Evolutionary conservation across 176 grass and related monocot genomes (phyloP).

Genomic region (Triticum urartu): DNA sequence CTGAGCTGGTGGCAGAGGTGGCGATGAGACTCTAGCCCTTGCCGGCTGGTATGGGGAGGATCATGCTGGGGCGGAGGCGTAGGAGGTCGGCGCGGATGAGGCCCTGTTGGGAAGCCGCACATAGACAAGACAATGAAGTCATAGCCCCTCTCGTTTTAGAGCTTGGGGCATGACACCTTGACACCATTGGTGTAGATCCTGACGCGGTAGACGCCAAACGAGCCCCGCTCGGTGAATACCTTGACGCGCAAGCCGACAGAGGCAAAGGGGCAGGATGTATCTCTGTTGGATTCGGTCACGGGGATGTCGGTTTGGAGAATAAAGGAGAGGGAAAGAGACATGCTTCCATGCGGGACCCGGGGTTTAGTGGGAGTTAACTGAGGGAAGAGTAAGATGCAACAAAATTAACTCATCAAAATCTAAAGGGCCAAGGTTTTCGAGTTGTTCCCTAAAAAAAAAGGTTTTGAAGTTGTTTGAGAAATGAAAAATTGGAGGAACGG

Average conservation of each 20-base stretch:
- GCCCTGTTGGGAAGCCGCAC: constrained; percentile 47
- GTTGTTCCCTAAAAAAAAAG: too few species aligned
- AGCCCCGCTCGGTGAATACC: constrained; percentile 27
- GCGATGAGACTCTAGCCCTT: constrained; percentile 51
- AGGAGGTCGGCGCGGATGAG: neutral
- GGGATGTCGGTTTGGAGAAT: too few species aligned
- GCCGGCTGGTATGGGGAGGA: constrained; percentile 41
- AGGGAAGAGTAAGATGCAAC: too few species aligned
- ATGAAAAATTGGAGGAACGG: too few species aligned
- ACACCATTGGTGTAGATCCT: constrained; percentile 57
- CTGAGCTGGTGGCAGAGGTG: constrained; percentile 4
- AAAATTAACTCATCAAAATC: too few species aligned
- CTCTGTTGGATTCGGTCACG: too few species aligned
- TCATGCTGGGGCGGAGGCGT: constrained; percentile 30
- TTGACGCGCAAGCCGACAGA: constrained; percentile 55
- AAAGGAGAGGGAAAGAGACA: too few species aligned
- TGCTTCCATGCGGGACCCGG: too few species aligned
- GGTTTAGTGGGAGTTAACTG: too few species aligned
- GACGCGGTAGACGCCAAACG: constrained; percentile 25
- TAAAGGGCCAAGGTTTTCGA: too few species aligned
- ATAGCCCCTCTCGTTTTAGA: constrained; percentile 66
- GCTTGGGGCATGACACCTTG: constrained; percentile 53
- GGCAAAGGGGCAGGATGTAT: constrained; percentile 23
- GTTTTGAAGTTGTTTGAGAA: too few species aligned
- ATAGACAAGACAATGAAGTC: constrained; percentile 62